Base-by-base conservation (phyloP, 2,329 filamentous ascomycete genomes). In the Pseudovirgaria hyperparasitica region DNA sequence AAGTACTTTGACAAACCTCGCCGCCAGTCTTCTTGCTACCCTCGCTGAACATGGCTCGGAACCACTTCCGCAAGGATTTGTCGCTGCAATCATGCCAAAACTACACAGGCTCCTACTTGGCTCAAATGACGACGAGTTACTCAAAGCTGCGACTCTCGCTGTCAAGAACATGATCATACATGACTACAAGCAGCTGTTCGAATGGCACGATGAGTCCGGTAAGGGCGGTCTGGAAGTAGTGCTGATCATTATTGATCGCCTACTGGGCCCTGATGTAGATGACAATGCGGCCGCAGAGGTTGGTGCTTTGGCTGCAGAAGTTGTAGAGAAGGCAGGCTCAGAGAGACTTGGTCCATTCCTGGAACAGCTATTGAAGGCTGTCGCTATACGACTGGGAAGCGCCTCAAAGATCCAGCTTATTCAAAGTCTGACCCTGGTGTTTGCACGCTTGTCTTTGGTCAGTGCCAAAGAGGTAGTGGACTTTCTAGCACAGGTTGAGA, bases 241-340 rank as follows among this genome's bases (percentile, higher is more conserved):
- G 32, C 69, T 98, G 25, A 72, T 84, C 37, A 90, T 98, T 41
- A 84, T 98, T 36, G 90, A 94, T 50, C 81, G 87, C 25, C 69
- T 98, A 4, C 69, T 98, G 16, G 77, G 81, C 3, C 78, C 82
- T 2, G 58, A 68, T 2, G 77, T 96, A n/a, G 81, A 92, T 43
- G 90, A 98, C 45, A 84, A 87, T 43, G 82, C 85, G 11, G 90
- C 87, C 5, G 82, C 85, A n/a, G 87, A 98, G 58, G 86, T 98
- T 22, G 90, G 90, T 40, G 84, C 85, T 10, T 70, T 98, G 37
- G 90, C 90, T 4, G 87, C 87, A 2, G 86, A 93, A 54, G 65
- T 98, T 16, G 90, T 98, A 1, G 87, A 96, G 56, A 93, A 90
- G 57, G 90, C 87, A 27, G 90, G 90, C 8, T 76, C 85, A 19